Percentiles rank a stretch among this genome's conserved stretches.
phyloP scores from a whole-genome alignment of 306 rosid species.

The Pueraria montana region DNA sequence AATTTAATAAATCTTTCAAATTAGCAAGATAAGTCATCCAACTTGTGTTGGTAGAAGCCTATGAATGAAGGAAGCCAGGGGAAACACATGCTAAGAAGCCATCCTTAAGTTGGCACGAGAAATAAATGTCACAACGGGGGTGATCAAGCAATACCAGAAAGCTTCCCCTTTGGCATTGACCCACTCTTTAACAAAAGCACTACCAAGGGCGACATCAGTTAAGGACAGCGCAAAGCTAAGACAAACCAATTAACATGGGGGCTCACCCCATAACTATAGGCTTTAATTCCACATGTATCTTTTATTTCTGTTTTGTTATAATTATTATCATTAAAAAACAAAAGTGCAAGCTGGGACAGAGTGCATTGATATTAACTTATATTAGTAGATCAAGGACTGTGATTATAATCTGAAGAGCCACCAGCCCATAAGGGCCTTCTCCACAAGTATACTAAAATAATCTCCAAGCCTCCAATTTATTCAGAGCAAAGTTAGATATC shows the following conservation, averaged over 20 bases:
- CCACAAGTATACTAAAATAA: conserved; percentile 3
- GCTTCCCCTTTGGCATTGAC: not conserved
- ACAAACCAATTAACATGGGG: not conserved
- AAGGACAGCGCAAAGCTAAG: not conserved
- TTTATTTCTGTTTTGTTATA: conserved; percentile 14
- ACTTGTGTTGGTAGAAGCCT: conserved; percentile 4
- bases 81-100: not conserved
- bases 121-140: not conserved
- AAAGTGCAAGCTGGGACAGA: conserved; percentile 2
- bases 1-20: conserved; percentile 6
- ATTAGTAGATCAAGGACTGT: conserved; percentile 10
- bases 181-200: conserved; percentile 13
- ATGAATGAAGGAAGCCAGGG: not conserved
- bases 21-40: not conserved
- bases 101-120: not conserved
- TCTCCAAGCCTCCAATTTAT: conserved; percentile 27
- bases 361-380: not conserved
- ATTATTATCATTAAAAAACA: not conserved
- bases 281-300: not conserved
- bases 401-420: not conserved
- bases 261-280: conserved; percentile 4
- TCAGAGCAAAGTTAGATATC: conserved; percentile 13
- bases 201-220: not conserved
- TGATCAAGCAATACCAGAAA: not conserved
- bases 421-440: not conserved